Percentiles rank a stretch among this genome's conserved stretches.
Evolutionary conservation across 2,329 filamentous ascomycete genomes (phyloP).

Genomic region (Fusarium anthophilum): DNA sequence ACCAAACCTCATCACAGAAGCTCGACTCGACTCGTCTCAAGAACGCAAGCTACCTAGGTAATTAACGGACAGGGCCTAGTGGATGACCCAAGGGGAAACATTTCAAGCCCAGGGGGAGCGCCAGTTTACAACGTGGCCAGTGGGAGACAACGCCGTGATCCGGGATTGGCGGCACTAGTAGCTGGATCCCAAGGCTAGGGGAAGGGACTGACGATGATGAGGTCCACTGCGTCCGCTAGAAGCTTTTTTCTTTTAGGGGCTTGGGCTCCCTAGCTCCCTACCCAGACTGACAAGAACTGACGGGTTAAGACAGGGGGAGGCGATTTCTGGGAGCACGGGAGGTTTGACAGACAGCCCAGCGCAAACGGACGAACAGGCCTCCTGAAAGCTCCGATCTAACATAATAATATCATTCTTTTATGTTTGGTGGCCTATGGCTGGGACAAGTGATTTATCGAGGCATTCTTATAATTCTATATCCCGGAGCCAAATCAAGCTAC

Average conservation of each 20-base stretch:
- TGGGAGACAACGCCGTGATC: constrained; percentile 38
- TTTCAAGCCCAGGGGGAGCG: constrained; percentile 19
- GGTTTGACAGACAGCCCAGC: not conserved
- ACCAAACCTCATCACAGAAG: constrained; percentile 25
- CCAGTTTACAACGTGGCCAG: constrained; percentile 35
- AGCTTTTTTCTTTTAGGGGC: constrained; percentile 34
- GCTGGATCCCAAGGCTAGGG: constrained; percentile 7
- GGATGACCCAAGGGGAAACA: constrained; percentile 15
- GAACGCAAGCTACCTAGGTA: not conserved
- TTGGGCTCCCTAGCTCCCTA: constrained; percentile 6
- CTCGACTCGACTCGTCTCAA: not conserved
- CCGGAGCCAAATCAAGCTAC: constrained; percentile 1
- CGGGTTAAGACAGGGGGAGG: constrained; percentile 21
- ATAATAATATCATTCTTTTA: not conserved
- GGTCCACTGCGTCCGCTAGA: constrained; percentile 29
- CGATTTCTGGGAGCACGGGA: constrained; percentile 1
- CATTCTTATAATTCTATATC: not conserved
- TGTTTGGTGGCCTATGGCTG: not conserved
- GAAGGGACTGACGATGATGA: constrained; percentile 21
- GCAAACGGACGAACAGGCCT: not conserved
- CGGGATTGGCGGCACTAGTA: constrained; percentile 36
- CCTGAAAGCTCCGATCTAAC: not conserved
- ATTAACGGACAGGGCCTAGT: not conserved
- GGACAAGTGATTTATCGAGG: constrained; percentile 6
- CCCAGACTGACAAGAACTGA: not conserved